These are phyloP conservation scores for Leccinum subrobustum DNA, from an alignment of 1,284 basidiomycete species.

Conservation along the genomic window DNA sequence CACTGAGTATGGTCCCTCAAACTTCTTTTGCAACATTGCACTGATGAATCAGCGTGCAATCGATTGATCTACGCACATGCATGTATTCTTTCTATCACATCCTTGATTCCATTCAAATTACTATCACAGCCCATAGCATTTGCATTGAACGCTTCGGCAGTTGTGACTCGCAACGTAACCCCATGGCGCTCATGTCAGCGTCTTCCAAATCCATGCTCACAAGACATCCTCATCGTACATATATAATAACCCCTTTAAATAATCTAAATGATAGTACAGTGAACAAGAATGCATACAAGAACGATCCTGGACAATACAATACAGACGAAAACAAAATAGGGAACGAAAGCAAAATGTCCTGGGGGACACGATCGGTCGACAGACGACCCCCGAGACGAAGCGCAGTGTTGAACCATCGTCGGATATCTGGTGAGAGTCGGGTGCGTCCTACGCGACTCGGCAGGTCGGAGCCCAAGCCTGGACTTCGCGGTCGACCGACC, in stretches of 20 bases:
- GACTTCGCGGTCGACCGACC: not conserved
- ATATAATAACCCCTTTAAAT: not conserved
- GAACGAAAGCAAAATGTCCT: not conserved
- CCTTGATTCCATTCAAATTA: too few species aligned
- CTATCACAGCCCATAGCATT: too few species aligned
- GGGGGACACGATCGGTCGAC: not conserved
- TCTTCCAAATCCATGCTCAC: not conserved
- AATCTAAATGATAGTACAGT: not conserved
- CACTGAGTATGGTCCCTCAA: too few species aligned
- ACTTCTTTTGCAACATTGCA: too few species aligned
- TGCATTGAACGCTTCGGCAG: too few species aligned
- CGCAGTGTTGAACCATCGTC: not conserved
- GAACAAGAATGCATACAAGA: not conserved
- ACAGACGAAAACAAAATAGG: not conserved
- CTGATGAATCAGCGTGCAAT: not conserved
- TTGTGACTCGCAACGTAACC: not conserved
- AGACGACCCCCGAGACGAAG: not conserved
- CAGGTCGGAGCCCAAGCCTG: not conserved
- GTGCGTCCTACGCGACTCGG: not conserved
- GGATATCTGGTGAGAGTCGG: not conserved
- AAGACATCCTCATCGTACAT: too few species aligned
- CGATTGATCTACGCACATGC: not conserved
- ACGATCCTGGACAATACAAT: not conserved
- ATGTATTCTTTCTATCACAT: too few species aligned
- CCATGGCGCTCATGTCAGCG: not conserved